Evolutionary conservation across 352 stramenopile genomes (phyloP).

Genomic region (Thalassiosira livingstoniorum): DNA sequence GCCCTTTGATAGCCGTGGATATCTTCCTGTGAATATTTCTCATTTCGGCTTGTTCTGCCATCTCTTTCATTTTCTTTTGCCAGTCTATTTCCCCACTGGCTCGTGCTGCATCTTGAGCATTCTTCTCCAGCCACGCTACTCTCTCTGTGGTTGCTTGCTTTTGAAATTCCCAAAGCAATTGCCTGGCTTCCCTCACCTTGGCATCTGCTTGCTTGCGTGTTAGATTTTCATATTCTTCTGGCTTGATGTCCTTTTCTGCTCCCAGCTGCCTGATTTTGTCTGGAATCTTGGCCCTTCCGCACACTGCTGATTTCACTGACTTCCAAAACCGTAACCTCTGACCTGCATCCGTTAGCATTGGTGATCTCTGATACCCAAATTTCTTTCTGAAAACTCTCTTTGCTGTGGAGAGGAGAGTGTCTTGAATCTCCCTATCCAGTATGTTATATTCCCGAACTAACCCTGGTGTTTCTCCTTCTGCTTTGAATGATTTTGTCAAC

Average conservation of each 20-base stretch:
- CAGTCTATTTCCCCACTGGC: conserved; percentile 7
- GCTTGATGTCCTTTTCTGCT: neutral
- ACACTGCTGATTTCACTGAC: neutral
- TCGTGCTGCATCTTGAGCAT: conserved; percentile 4
- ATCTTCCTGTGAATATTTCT: neutral
- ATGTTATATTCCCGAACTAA: neutral
- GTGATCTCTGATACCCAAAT: neutral
- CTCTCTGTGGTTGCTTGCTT: neutral
- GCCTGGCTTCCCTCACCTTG: neutral
- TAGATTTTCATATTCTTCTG: too few relatives aligned
- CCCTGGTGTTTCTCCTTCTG: neutral
- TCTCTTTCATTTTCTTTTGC: conserved; percentile 18
- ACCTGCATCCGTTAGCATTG: neutral
- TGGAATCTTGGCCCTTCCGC: neutral
- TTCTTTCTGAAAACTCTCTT: neutral
- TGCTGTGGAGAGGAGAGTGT: neutral
- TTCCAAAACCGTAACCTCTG: neutral
- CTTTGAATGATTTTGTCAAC: neutral
- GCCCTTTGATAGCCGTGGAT: neutral
- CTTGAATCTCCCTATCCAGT: neutral
- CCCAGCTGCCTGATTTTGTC: neutral
- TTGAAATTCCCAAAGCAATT: conserved; percentile 8
- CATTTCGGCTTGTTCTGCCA: neutral
- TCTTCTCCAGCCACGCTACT: conserved; percentile 2
- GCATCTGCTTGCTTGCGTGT: neutral